Evolutionary conservation across 2,329 filamentous ascomycete species (phyloP).

Genomic region (Nemania diffusa): DNA sequence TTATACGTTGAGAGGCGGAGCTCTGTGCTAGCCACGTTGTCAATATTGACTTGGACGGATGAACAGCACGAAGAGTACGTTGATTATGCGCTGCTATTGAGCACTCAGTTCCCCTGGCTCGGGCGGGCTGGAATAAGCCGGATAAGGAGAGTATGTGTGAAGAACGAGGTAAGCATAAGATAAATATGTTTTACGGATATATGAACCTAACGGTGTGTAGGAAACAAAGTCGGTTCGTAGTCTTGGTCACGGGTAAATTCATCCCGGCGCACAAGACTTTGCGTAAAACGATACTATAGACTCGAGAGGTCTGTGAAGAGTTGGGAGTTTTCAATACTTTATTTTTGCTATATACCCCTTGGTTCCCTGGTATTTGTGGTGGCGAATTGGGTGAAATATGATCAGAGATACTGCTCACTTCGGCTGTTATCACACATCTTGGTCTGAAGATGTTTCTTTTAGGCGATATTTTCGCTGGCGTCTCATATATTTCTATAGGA

Average conservation of each 20-base stretch:
- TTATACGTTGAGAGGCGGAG: neutral
- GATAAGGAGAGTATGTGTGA: neutral
- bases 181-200: neutral
- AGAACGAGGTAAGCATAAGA: neutral
- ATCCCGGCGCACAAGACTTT: neutral
- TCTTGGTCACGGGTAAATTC: neutral
- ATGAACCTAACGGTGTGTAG: neutral
- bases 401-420: neutral
- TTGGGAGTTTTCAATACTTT: neutral
- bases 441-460: too few relatives aligned
- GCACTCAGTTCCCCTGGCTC: neutral
- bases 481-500: too few relatives aligned
- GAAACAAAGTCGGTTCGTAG: neutral
- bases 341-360: neutral
- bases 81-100: neutral
- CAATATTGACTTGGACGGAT: neutral
- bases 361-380: neutral
- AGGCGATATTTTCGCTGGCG: too few relatives aligned
- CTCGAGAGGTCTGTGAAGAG: neutral
- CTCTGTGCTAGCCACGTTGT: neutral
- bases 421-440: too few relatives aligned
- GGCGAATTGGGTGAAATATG: neutral
- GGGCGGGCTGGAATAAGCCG: neutral
- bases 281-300: neutral
- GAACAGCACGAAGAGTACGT: neutral